Base-by-base conservation (phyloP, 2,329 filamentous ascomycete species). In the Blastomyces silverae region DNA sequence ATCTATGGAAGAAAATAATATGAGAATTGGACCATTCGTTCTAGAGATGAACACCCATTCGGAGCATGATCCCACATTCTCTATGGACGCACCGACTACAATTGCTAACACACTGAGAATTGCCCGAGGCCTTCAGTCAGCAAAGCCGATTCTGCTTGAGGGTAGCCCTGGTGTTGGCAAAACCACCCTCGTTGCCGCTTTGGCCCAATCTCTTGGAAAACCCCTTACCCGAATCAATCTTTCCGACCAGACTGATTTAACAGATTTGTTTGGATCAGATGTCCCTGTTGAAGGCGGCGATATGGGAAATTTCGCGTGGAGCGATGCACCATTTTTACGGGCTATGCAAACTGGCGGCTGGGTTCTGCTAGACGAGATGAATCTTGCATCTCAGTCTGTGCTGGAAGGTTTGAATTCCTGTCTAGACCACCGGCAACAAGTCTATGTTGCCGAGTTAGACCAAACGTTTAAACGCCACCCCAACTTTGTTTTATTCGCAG, bases 361-460 rank as follows among this genome's bases (percentile, higher is more conserved):
- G 94, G 94, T 99, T 13, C 81, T 99, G 37, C 83, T 99, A 0
- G 94, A 99, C 73, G 94, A 99, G 80, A 99, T 99, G 94, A 99
- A 99, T 72, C 79, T 99, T 68, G 94, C 95, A 1, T 97, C 93
- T 0, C 94, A 99, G 74, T 96, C 93, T 4, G 92, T 99, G 1
- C 84, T 99, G 0, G 94, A 99, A 79, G 95, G 94, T 67, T 81
- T 99, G 42, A 99, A 99, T 70, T 93, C 94, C 28, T 97, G 94
- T 79, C 83, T 99, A 39, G 94, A 99, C 76, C 95, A 99, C 75
- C 87, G 95, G 76, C 93, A 94, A 65, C 91, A 97, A 75, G 91
- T 96, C 0, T 99, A 97, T 73, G 87, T 99, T 66, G 91, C 94
- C 0, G 95, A 99, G 73, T 83, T 99, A 15, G 93, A 97, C 71